Evolutionary conservation across 306 rosid genomes (phyloP).

Genomic region (Carpinus viminea): DNA sequence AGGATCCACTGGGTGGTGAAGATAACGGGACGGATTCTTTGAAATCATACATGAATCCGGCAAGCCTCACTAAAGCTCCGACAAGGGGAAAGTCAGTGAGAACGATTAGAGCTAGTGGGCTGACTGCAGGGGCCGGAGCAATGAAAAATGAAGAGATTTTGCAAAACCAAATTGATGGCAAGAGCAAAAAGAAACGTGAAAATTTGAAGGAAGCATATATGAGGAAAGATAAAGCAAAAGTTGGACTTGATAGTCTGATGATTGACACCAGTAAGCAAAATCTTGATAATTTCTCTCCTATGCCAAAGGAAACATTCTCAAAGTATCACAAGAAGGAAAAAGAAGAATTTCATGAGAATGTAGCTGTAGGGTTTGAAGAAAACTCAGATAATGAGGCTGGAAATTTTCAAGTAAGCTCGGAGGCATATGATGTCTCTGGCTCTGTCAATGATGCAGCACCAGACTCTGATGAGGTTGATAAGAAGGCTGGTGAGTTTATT

Average conservation of each 20-base stretch:
- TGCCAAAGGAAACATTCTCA: constrained; percentile 36
- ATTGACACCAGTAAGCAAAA: constrained; percentile 31
- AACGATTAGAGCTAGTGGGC: constrained; percentile 60
- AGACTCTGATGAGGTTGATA: constrained; percentile 80
- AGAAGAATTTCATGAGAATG: constrained; percentile 38
- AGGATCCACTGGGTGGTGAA: constrained; percentile 34
- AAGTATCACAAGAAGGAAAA: constrained; percentile 29
- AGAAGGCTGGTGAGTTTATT: constrained; percentile 93
- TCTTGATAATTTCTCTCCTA: constrained; percentile 28
- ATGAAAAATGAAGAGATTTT: constrained; percentile 35
- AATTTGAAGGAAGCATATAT: constrained; percentile 30
- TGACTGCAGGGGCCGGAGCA: constrained; percentile 35
- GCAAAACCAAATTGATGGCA: constrained; percentile 43
- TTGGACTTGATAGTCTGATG: constrained; percentile 30
- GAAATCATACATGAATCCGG: constrained; percentile 35
- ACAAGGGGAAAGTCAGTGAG: constrained; percentile 82
- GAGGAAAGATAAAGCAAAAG: constrained; percentile 47
- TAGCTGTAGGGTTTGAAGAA: constrained; percentile 26
- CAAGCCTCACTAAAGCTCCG: constrained; percentile 39
- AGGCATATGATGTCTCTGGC: constrained; percentile 43
- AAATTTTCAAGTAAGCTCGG: constrained; percentile 41
- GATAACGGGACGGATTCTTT: constrained; percentile 30
- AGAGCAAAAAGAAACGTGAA: constrained; percentile 35
- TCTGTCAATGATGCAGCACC: constrained; percentile 45
- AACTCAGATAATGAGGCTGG: constrained; percentile 41